A percentile compares a stretch with the other conserved stretches of the same genome.
phyloP scores from a whole-genome alignment of 768 basidiomycete genomes.

The Tylopilus subfusipes region DNA sequence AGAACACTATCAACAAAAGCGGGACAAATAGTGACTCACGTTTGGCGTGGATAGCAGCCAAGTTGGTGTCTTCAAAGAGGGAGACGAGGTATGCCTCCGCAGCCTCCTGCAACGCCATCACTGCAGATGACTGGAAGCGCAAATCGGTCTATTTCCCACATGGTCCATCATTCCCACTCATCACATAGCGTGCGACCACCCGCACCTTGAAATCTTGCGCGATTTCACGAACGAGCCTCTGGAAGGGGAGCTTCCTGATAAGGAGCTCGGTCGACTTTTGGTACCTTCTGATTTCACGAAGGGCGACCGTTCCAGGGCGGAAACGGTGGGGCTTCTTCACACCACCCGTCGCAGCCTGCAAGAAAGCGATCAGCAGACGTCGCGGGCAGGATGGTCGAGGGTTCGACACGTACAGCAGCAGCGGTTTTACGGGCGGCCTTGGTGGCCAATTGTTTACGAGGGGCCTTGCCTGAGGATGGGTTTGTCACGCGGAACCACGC shows the following conservation, averaged over 20 bases:
- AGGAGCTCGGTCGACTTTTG: conserved; percentile 99
- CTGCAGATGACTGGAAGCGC: conserved; percentile 94
- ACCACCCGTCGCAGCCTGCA: conserved; percentile 81
- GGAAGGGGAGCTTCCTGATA: conserved; percentile 99
- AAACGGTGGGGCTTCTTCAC: conserved; percentile 99
- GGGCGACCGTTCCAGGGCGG: conserved; percentile 96
- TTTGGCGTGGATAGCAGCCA: conserved; percentile 89
- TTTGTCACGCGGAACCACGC: conserved; percentile 21
- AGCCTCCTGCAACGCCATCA: conserved; percentile 91
- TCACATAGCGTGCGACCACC: not conserved
- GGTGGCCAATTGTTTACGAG: conserved; percentile 92
- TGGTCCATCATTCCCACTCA: not conserved
- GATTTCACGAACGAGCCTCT: conserved; percentile 94
- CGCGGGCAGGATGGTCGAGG: not conserved
- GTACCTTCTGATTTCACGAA: conserved; percentile 97
- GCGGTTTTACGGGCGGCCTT: conserved; percentile 93
- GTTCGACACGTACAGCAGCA: conserved; percentile 47
- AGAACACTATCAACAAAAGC: conserved; percentile 5
- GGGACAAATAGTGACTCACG: conserved; percentile 38
- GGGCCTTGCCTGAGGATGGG: conserved; percentile 66
- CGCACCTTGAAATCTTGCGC: conserved; percentile 94
- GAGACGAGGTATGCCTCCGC: conserved; percentile 88
- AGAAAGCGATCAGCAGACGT: conserved; percentile 4
- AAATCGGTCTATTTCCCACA: conserved; percentile 62
- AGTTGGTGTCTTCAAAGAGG: conserved; percentile 85